Evolutionary conservation across 257 asterid genomes (phyloP).

Genomic region (Ilex aquifolium): DNA sequence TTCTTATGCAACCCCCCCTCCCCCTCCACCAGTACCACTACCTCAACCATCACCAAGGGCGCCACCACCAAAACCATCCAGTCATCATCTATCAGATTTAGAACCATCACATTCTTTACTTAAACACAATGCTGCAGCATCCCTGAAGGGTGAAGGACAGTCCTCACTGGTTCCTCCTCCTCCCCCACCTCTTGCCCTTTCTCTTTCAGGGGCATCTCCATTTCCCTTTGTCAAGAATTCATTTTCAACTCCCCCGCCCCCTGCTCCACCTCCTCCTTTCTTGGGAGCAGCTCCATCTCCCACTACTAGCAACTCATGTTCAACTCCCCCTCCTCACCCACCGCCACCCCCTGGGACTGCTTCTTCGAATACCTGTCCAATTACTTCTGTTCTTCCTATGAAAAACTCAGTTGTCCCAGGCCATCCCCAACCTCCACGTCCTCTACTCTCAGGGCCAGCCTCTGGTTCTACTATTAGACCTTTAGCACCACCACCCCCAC

Average conservation of each 20-base stretch:
- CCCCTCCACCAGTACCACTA: slow-evolving; percentile 17
- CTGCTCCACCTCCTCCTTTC: slow-evolving; percentile 17
- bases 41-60: slow-evolving; percentile 11
- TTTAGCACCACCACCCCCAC: slow-evolving; percentile 22
- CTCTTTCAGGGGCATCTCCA: not conserved
- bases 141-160: not conserved
- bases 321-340: slow-evolving; percentile 9
- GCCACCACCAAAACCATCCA: slow-evolving; percentile 18
- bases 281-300: slow-evolving; percentile 6
- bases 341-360: slow-evolving; percentile 5
- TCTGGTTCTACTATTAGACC: slow-evolving; percentile 2
- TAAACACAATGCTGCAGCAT: not conserved
- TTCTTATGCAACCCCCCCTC: slow-evolving; percentile 12
- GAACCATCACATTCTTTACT: not conserved
- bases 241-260: slow-evolving; percentile 15
- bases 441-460: slow-evolving; percentile 4
- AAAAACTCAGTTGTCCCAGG: slow-evolving; percentile 5
- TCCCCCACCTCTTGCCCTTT: slow-evolving; percentile 13
- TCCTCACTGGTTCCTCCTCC: slow-evolving; percentile 15
- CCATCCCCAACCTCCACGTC: slow-evolving; percentile 19
- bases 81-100: slow-evolving; percentile 5
- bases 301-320: slow-evolving; percentile 4
- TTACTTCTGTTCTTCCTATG: slow-evolving; percentile 7
- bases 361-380: slow-evolving; percentile 6
- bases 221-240: slow-evolving; percentile 11